These are phyloP conservation scores for Ceratocystis papillata DNA, from an alignment of 2,329 filamentous ascomycete genomes.

Conservation along the genomic window DNA sequence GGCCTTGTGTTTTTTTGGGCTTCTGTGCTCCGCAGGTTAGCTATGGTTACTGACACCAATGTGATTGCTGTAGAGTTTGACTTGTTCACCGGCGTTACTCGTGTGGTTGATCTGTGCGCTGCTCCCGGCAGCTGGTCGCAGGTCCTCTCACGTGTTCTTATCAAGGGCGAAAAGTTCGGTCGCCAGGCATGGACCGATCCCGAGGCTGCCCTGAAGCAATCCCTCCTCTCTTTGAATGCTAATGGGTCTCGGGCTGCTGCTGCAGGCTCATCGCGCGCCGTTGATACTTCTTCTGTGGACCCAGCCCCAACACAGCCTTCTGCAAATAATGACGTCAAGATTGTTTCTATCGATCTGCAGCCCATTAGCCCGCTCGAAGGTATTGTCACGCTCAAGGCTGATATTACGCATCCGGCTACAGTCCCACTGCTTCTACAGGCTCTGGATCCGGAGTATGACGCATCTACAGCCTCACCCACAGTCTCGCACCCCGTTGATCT, in stretches of 20 bases:
- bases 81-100: slow-evolving; percentile 76
- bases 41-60: slow-evolving; percentile 7
- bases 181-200: slow-evolving; percentile 78
- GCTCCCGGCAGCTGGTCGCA: slow-evolving; percentile 97
- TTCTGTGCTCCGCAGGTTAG: background rate
- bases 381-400: slow-evolving; percentile 82
- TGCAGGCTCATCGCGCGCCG: slow-evolving; percentile 13
- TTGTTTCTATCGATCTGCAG: slow-evolving; percentile 90
- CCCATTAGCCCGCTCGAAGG: slow-evolving; percentile 90
- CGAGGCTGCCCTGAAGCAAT: slow-evolving; percentile 47
- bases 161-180: slow-evolving; percentile 86
- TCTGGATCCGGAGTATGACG: slow-evolving; percentile 60
- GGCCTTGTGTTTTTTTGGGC: too few species aligned
- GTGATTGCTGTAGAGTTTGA: slow-evolving; percentile 60
- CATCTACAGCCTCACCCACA: slow-evolving; percentile 34
- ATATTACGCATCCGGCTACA: slow-evolving; percentile 94
- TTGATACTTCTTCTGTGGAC: slow-evolving; percentile 45
- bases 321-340: slow-evolving; percentile 43
- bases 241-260: slow-evolving; percentile 21
- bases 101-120: slow-evolving; percentile 91
- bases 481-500: slow-evolving; percentile 75
- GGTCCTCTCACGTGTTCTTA: slow-evolving; percentile 83
- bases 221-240: slow-evolving; percentile 18
- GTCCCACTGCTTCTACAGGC: slow-evolving; percentile 79
- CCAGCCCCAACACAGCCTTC: slow-evolving; percentile 9